These are phyloP conservation scores for Mycena vulgaris DNA, from an alignment of 768 basidiomycete genomes.

Conservation along the genomic window DNA sequence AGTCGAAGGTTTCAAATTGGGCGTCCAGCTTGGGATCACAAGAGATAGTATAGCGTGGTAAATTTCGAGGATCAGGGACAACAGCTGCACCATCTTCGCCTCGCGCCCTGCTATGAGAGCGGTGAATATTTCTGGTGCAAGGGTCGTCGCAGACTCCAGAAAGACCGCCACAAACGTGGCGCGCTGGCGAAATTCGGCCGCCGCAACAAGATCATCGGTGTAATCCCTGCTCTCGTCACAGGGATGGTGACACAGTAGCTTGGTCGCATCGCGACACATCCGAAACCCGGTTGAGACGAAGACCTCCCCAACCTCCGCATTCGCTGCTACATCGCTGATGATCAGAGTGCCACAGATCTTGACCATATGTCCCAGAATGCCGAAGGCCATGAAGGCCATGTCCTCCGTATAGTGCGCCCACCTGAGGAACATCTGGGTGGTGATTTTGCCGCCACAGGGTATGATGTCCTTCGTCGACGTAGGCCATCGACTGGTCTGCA, in stretches of 20 bases:
- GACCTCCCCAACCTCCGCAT: neutral
- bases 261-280: slow-evolving; percentile 4
- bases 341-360: slow-evolving; percentile 14
- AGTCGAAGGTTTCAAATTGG: neutral
- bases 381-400: slow-evolving; percentile 13
- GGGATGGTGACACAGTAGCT: neutral
- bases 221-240: neutral
- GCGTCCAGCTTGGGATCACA: neutral
- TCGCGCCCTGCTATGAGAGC: neutral
- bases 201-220: neutral
- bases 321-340: slow-evolving; percentile 8
- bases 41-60: neutral
- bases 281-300: slow-evolving; percentile 6
- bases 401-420: slow-evolving; percentile 7
- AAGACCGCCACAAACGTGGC: neutral
- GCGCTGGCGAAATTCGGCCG: slow-evolving; percentile 16
- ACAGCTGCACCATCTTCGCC: neutral
- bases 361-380: slow-evolving; percentile 10
- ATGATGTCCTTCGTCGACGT: slow-evolving; percentile 2
- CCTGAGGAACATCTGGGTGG: neutral
- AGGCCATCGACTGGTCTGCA: neutral
- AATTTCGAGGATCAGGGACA: slow-evolving; percentile 1
- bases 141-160: neutral
- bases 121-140: slow-evolving; percentile 10
- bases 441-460: neutral